Conservation (phyloP, 495 filamentous ascomycete genomes). For the Aspergillus baeticus region DNA sequence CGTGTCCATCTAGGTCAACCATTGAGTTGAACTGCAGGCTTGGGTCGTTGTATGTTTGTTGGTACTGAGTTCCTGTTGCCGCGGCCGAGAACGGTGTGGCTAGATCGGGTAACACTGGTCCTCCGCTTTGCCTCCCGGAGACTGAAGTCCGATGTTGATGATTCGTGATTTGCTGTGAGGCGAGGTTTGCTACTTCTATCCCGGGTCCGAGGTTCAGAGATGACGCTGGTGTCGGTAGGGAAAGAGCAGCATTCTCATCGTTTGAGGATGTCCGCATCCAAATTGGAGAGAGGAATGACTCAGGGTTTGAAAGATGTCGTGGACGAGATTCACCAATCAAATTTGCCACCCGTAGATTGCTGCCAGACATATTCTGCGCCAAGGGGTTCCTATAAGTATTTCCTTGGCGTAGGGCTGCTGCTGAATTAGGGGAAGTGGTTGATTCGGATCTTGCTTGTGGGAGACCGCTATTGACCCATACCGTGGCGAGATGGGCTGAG, state of each 20-base stretch:
- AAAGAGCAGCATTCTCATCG: constrained; percentile 29
- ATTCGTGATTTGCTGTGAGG: constrained; percentile 9
- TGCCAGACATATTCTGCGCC: neutral
- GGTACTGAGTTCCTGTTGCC: constrained; percentile 25
- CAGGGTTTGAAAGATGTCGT: constrained; percentile 15
- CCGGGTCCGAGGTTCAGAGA: constrained; percentile 31
- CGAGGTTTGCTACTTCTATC: constrained; percentile 22
- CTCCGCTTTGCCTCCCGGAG: constrained; percentile 26
- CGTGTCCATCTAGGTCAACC: constrained; percentile 36
- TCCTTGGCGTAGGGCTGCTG: constrained; percentile 2
- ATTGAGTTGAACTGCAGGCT: constrained; percentile 28
- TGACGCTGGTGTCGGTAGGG: constrained; percentile 31
- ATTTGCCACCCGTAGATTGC: neutral
- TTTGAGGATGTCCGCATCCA: constrained; percentile 34
- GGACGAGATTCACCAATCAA: constrained; percentile 13
- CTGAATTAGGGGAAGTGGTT: neutral
- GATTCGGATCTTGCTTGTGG: neutral
- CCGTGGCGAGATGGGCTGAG: constrained; percentile 32
- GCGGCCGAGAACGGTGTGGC: constrained; percentile 24
- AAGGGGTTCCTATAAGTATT: neutral
- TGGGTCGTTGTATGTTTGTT: constrained; percentile 29
- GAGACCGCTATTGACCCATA: constrained; percentile 21
- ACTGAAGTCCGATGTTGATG: constrained; percentile 20
- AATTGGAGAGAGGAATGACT: constrained; percentile 27
- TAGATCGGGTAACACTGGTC: constrained; percentile 26